Percentiles rank a stretch among this genome's conserved stretches.
Evolutionary conservation across 1,284 basidiomycete genomes (phyloP).

Genomic region (Puccinia novopanici): DNA sequence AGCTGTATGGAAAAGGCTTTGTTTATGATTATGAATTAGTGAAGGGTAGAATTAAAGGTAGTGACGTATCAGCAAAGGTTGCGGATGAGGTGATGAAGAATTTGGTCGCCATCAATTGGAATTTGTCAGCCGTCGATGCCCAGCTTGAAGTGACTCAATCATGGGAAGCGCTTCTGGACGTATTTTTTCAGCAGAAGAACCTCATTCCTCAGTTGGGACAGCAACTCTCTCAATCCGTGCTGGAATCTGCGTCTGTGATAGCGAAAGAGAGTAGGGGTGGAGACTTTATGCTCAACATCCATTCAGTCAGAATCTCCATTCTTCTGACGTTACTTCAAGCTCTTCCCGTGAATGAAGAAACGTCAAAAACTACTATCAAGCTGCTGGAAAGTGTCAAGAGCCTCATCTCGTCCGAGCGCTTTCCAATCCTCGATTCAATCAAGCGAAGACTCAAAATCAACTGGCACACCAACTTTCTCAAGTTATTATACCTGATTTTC

Average conservation of each 20-base stretch:
- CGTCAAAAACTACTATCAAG: slow-evolving; percentile 35
- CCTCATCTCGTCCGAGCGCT: slow-evolving; percentile 41
- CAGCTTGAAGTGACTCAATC: slow-evolving; percentile 44
- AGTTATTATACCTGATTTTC: slow-evolving; percentile 41
- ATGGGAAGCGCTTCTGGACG: slow-evolving; percentile 43
- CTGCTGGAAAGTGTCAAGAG: slow-evolving; percentile 32
- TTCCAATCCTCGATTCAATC: slow-evolving; percentile 39
- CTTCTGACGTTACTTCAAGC: slow-evolving; percentile 42
- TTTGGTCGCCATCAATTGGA: slow-evolving; percentile 46
- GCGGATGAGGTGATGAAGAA: slow-evolving; percentile 47
- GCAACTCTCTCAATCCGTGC: slow-evolving; percentile 36
- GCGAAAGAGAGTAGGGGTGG: slow-evolving; percentile 40
- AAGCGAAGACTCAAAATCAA: slow-evolving; percentile 37
- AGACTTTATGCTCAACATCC: slow-evolving; percentile 49
- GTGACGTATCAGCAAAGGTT: slow-evolving; percentile 27
- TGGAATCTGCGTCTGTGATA: slow-evolving; percentile 20
- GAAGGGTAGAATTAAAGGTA: slow-evolving; percentile 31
- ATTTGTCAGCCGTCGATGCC: slow-evolving; percentile 46
- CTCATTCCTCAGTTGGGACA: slow-evolving; percentile 7
- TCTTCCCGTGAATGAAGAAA: slow-evolving; percentile 42
- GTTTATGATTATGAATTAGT: slow-evolving; percentile 49
- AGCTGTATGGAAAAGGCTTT: slow-evolving; percentile 43
- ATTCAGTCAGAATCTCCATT: slow-evolving; percentile 45
- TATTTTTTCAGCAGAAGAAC: slow-evolving; percentile 28
- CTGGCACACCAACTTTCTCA: slow-evolving; percentile 47